Evolutionary conservation across 768 basidiomycete genomes (phyloP).

Genomic region (Omphalotus guepiniiformis): DNA sequence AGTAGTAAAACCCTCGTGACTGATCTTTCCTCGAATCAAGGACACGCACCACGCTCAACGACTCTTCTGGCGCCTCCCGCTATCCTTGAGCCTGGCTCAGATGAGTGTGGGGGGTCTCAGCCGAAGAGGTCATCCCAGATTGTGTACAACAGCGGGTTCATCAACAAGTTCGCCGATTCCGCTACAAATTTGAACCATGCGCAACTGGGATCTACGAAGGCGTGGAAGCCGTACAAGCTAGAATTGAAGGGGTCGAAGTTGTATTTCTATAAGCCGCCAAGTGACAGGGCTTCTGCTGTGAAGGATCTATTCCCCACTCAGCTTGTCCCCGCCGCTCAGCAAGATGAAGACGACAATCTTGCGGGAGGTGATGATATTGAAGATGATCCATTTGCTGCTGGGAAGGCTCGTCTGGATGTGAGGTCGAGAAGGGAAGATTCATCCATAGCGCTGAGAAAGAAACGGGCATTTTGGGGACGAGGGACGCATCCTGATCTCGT

Average conservation of each 20-base stretch:
- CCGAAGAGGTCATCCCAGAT: constrained; percentile 73
- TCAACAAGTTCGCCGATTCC: constrained; percentile 61
- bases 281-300: constrained; percentile 57
- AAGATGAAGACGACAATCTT: constrained; percentile 39
- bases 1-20: background rate
- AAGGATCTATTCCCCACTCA: constrained; percentile 73
- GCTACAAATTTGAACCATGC: constrained; percentile 26
- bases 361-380: constrained; percentile 16
- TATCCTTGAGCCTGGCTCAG: constrained; percentile 37
- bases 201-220: constrained; percentile 47
- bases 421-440: background rate
- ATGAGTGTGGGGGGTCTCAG: constrained; percentile 21
- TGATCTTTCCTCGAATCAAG: background rate
- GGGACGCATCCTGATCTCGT: constrained; percentile 68
- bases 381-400: constrained; percentile 5
- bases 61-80: constrained; percentile 47
- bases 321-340: constrained; percentile 49
- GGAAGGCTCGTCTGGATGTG: constrained; percentile 16
- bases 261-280: constrained; percentile 82
- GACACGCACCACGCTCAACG: constrained; percentile 17
- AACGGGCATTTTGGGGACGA: constrained; percentile 75
- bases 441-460: constrained; percentile 36
- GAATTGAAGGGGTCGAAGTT: constrained; percentile 82
- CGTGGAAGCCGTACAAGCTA: constrained; percentile 85
- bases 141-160: constrained; percentile 67